Base-by-base conservation (phyloP, 1,139 yeast genomes). In the Protomyces lactucae-debilis region DNA sequence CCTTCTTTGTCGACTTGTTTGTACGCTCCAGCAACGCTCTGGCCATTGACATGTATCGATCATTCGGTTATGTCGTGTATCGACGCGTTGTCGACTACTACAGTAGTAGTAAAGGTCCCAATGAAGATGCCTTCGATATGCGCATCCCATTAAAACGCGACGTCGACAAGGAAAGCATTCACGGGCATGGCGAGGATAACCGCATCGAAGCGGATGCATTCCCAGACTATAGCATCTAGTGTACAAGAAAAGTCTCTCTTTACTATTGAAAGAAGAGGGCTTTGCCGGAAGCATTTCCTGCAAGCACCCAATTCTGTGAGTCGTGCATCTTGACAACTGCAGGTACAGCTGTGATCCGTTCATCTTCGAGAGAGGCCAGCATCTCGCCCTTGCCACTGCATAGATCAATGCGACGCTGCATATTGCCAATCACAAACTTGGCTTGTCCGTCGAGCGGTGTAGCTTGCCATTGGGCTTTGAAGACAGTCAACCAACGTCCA, bases 201-300 rank as follows among this genome's bases (percentile, higher is more conserved):
- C 60, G 65, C 36, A 70, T 70, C 16, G 52, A 61, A 16, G 71
- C 72, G 21, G 70, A 68, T 36, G 71, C 68, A 40, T 59, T 59
- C 23, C 63, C 63, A n/a, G 54, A 46, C 10, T 59, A 32, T n/a
- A 32, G 37, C 36, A n/a, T 51, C 54, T 51, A 43, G 23, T 16
- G 48, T 43, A 5, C 48, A 18, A 43, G 46, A 3, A 12, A 43
- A 10, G 2, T 4, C 18, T 4, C 18, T 4, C 14, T 18, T 5
- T 5, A 10, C 18, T 18, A 43, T 21, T 43, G 23, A 39, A 65
- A 59, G 52, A 64, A 63, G 40, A 65, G 55, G 3, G 55, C 59
- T 73, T 91, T 91, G n/a, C 98, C 98, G 72, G 95, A 88, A 32
- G 97, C 95, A 69, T 92, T 88, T 8, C 96, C 98, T 2, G 98